Base-by-base conservation (phyloP, 2,329 filamentous ascomycete genomes). In the Exserohilum rostratum region DNA sequence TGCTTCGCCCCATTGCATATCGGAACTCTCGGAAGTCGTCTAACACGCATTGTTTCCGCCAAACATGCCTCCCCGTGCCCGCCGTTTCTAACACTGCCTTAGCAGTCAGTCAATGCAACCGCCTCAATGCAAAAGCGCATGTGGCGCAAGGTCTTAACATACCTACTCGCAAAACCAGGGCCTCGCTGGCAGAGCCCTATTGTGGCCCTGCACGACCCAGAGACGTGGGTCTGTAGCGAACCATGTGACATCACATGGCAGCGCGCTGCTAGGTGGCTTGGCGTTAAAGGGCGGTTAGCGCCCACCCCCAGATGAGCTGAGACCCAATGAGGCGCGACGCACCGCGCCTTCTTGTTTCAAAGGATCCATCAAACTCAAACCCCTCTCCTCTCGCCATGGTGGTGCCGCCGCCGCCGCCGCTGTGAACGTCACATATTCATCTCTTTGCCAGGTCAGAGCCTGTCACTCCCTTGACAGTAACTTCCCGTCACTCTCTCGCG, bases 401-500 rank as follows among this genome's bases (percentile, higher is more conserved):
- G 39, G 60, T 62, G 53, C 44, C 31, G 40, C 53, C 54, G 55
- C 53, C 55, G 55, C 54, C 55, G 44, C 53, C 52, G 29, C 38
- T 22, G 39, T 51, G 43, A 57, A 34, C 44, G 47, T 50, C 47
- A 50, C 34, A 52, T 60, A 58, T 61, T 67, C 20, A 34, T 35
- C 61, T 57, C 55, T 57, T 52, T 52, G 62, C 49, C 59, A 61
- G 65, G 63, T 57, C 62, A 25, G 68, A 73, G 64, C 66, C 62
- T 67, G 60, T 67, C 66, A 57, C 65, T 71, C 65, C 61, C 59
- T 68, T 68, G 60, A 64, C 58, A 59, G 35, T 56, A 56, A 50
- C 33, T 72, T 70, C 65, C 64, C 54, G 68, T 72, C 71, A 57
- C 69, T 73, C 71, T 65, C 68, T 75, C 45, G 51, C 50, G 9